A percentile compares a stretch with the other conserved stretches of the same genome.
phyloP scores from a whole-genome alignment of 768 basidiomycete genomes.

The Tremella mesenterica region DNA sequence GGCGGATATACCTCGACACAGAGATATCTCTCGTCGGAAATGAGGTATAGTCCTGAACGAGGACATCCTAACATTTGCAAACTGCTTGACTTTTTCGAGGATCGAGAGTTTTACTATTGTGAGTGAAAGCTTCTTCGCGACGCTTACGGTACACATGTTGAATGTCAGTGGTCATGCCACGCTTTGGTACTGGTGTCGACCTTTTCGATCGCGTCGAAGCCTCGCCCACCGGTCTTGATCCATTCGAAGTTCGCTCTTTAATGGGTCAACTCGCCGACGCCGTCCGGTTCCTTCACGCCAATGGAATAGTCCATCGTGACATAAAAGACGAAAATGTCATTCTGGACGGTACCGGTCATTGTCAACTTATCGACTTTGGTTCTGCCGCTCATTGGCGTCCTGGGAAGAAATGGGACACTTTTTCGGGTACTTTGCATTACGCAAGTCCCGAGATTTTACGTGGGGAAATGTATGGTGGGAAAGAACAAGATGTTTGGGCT shows the following conservation, averaged over 20 bases:
- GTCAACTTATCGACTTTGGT: slow-evolving; percentile 93
- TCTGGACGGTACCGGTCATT: slow-evolving; percentile 59
- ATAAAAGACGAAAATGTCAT: slow-evolving; percentile 88
- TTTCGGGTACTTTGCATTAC: slow-evolving; percentile 58
- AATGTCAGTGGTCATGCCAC: slow-evolving; percentile 59
- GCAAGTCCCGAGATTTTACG: slow-evolving; percentile 93
- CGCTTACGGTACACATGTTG: not conserved
- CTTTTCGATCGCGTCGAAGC: slow-evolving; percentile 91
- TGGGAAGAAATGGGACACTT: slow-evolving; percentile 48
- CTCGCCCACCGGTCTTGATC: slow-evolving; percentile 73
- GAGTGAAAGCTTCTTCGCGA: slow-evolving; percentile 7
- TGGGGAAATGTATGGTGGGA: slow-evolving; percentile 88
- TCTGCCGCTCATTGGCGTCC: slow-evolving; percentile 53
- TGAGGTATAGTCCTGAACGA: slow-evolving; percentile 41
- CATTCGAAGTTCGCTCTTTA: slow-evolving; percentile 66
- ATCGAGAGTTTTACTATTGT: slow-evolving; percentile 85
- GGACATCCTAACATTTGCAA: slow-evolving; percentile 95
- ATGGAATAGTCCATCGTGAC: slow-evolving; percentile 93
- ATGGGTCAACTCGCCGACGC: slow-evolving; percentile 93
- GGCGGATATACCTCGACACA: slow-evolving; percentile 16
- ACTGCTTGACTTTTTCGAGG: slow-evolving; percentile 92
- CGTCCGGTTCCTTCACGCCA: slow-evolving; percentile 72
- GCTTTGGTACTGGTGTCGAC: slow-evolving; percentile 57
- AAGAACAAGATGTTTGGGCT: slow-evolving; percentile 97
- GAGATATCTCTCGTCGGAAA: slow-evolving; percentile 31